These are phyloP conservation scores for Diaporthe sp. DNA, from an alignment of 2,329 filamentous ascomycete species.

Conservation along the genomic window DNA sequence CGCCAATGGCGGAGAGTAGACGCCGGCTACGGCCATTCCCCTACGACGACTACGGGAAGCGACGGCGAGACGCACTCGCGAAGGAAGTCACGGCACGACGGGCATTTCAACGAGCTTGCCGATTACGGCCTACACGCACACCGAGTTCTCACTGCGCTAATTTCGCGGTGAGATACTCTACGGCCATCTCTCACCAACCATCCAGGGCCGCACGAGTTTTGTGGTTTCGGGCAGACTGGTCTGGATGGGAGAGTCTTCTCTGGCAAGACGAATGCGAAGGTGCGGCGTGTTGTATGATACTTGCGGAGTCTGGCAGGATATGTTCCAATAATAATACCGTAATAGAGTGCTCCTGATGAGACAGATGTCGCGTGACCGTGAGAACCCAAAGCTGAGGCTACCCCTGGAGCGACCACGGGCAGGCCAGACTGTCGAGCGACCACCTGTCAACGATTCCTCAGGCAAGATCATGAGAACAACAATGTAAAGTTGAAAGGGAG, in stretches of 20 bases:
- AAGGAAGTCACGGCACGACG: background rate
- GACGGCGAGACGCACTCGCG: background rate
- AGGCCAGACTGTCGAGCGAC: background rate
- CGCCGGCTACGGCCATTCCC: background rate
- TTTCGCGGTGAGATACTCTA: background rate
- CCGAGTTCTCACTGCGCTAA: background rate
- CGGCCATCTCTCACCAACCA: background rate
- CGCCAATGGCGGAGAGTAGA: constrained; percentile 20
- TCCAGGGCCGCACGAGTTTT: background rate
- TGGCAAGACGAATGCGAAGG: background rate
- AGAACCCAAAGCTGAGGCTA: background rate
- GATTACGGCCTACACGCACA: background rate
- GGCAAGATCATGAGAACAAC: background rate
- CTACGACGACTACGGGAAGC: background rate
- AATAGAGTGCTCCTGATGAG: background rate
- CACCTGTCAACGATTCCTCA: background rate
- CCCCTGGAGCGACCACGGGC: background rate
- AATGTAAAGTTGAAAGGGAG: background rate
- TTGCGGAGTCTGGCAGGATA: background rate
- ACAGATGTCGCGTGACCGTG: background rate
- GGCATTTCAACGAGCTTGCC: background rate
- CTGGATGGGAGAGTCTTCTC: background rate
- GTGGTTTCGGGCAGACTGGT: background rate
- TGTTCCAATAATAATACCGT: background rate
- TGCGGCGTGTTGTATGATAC: background rate